These are phyloP conservation scores for Ustilago vetiveriae DNA, from an alignment of 1,284 basidiomycete species.

Conservation along the genomic window DNA sequence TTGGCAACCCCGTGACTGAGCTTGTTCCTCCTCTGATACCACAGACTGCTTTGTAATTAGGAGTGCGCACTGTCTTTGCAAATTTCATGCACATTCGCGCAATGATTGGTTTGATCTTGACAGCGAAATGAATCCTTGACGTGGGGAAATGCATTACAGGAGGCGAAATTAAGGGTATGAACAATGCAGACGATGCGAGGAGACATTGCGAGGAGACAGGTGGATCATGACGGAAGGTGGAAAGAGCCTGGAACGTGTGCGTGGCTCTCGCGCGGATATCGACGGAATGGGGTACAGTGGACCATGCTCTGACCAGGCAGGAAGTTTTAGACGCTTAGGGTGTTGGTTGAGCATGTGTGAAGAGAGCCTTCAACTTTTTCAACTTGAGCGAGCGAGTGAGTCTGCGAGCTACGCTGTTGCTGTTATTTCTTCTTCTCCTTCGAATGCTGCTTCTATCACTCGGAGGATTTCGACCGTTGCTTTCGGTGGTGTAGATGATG, in stretches of 20 bases:
- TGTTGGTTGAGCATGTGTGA: background rate
- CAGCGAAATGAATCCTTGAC: slow-evolving; percentile 1
- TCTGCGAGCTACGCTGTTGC: slow-evolving; percentile 15
- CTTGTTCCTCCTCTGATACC: slow-evolving; percentile 19
- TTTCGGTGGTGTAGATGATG: slow-evolving; percentile 30
- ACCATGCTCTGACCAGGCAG: no score
- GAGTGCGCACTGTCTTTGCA: slow-evolving; percentile 8
- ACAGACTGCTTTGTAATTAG: slow-evolving; percentile 31
- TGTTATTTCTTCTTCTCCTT: slow-evolving; percentile 13
- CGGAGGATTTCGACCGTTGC: slow-evolving; percentile 1
- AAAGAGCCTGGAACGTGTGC: no score
- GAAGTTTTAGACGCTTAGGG: no score
- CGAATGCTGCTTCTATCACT: slow-evolving; percentile 36
- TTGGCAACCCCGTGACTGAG: background rate
- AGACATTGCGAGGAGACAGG: background rate
- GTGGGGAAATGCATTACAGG: background rate
- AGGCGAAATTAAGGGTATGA: background rate
- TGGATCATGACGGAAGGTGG: no score
- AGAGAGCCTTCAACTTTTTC: slow-evolving; percentile 27
- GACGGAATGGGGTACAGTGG: no score
- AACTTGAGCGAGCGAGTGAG: slow-evolving; percentile 8
- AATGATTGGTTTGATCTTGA: background rate
- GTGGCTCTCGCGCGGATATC: no score
- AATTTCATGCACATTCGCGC: background rate
- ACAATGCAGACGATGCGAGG: background rate